Evolutionary conservation across 768 basidiomycete genomes (phyloP).

Genomic region (Austroboletus eburneus): DNA sequence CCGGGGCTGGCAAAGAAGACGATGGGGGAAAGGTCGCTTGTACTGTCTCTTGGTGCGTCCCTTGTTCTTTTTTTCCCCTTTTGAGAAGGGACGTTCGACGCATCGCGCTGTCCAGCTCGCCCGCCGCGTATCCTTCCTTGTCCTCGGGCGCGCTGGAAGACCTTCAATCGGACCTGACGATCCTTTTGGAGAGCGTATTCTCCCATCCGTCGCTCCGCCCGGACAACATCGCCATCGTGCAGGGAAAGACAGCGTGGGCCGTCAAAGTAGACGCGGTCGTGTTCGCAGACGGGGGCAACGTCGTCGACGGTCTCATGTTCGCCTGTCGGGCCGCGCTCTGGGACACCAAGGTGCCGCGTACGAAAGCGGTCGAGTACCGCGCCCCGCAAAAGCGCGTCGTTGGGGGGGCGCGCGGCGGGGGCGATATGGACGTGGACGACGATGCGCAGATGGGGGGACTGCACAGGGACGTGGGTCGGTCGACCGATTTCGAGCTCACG

Average conservation of each 20-base stretch:
- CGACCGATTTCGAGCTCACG: conserved; percentile 79
- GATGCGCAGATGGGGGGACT: conserved; percentile 31
- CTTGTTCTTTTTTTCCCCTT: conserved; percentile 1
- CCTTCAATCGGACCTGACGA: conserved; percentile 67
- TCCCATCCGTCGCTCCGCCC: conserved; percentile 66
- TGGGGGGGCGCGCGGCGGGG: conserved; percentile 33
- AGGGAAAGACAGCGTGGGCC: conserved; percentile 68
- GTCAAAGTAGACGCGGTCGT: conserved; percentile 71
- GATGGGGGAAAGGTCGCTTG: conserved; percentile 64
- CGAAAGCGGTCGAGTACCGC: conserved; percentile 66
- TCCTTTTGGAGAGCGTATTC: conserved; percentile 59
- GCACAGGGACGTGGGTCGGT: conserved; percentile 43
- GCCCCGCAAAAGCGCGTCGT: conserved; percentile 33
- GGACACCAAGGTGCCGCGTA: conserved; percentile 77
- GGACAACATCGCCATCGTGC: conserved; percentile 55
- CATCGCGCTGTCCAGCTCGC: too few relatives aligned
- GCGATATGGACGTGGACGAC: conserved; percentile 53
- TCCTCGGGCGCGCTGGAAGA: conserved; percentile 66
- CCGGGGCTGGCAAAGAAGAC: conserved; percentile 40
- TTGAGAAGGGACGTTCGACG: conserved; percentile 28
- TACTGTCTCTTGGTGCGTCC: conserved; percentile 70
- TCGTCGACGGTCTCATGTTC: conserved; percentile 75
- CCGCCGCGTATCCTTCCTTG: conserved; percentile 73
- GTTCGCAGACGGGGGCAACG: conserved; percentile 69
- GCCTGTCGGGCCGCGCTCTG: conserved; percentile 75